Evolutionary conservation across 495 filamentous ascomycete genomes (phyloP).

Genomic region (Aspergillus kassunensis): DNA sequence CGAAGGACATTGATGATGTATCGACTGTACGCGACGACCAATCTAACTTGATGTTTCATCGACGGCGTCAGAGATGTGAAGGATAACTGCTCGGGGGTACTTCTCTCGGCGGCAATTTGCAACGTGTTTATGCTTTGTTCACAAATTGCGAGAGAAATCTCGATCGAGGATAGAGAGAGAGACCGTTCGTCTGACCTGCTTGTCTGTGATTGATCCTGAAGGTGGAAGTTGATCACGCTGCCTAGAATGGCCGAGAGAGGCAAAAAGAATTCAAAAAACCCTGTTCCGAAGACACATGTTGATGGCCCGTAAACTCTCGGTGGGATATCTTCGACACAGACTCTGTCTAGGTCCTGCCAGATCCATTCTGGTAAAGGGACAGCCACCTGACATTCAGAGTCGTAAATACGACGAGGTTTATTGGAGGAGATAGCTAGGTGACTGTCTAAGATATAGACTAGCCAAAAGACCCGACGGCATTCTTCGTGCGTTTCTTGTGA

Average conservation of each 20-base stretch:
- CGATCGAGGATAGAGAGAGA: too few relatives aligned
- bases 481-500: conserved; percentile 43
- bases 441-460: conserved; percentile 47
- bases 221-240: conserved; percentile 79
- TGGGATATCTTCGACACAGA: conserved; percentile 19
- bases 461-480: conserved; percentile 46
- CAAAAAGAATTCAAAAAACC: conserved; percentile 74
- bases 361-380: conserved; percentile 29
- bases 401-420: conserved; percentile 37
- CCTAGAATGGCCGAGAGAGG: conserved; percentile 80
- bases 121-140: too few relatives aligned
- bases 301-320: conserved; percentile 23
- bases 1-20: too few relatives aligned
- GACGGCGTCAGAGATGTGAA: too few relatives aligned
- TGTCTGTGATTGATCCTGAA: too few relatives aligned
- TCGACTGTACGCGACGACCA: too few relatives aligned
- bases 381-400: conserved; percentile 39
- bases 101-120: too few relatives aligned
- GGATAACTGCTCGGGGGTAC: too few relatives aligned
- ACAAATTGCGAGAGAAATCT: too few relatives aligned
- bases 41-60: too few relatives aligned
- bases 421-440: conserved; percentile 51
- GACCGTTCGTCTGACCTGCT: too few relatives aligned
- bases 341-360: conserved; percentile 30
- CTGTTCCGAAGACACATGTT: conserved; percentile 23